Conservation (phyloP, 2,329 filamentous ascomycete genomes). For the Epichloe coenophiala region DNA sequence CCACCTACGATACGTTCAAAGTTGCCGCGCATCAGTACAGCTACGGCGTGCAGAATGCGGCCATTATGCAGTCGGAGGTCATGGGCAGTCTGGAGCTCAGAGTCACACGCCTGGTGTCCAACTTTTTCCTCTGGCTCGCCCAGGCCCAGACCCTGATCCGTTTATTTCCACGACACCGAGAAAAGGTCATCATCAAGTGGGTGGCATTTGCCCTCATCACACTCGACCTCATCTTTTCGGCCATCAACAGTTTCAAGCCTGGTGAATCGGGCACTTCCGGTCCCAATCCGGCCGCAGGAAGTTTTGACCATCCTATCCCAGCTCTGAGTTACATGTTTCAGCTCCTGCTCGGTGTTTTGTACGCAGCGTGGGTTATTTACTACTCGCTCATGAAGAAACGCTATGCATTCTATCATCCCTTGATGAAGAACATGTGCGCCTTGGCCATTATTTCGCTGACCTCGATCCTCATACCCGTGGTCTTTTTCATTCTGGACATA, state of each 20-base stretch:
- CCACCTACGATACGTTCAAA: conserved; percentile 79
- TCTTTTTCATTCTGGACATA: conserved; percentile 89
- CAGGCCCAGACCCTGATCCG: conserved; percentile 95
- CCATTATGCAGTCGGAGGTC: conserved; percentile 61
- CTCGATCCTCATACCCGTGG: conserved; percentile 75
- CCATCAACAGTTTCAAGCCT: conserved; percentile 70
- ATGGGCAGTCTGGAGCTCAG: conserved; percentile 77
- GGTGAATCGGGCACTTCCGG: conserved; percentile 28
- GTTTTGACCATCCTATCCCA: conserved; percentile 80
- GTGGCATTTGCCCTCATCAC: conserved; percentile 88
- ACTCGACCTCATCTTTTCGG: conserved; percentile 80
- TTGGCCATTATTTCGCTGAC: conserved; percentile 67
- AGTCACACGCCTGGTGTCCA: conserved; percentile 81
- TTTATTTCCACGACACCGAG: conserved; percentile 87
- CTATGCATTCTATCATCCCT: conserved; percentile 78
- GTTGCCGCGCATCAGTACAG: conserved; percentile 74
- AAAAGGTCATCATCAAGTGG: conserved; percentile 99
- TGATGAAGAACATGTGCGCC: conserved; percentile 80
- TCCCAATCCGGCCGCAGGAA: conserved; percentile 48
- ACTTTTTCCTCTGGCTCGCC: conserved; percentile 93
- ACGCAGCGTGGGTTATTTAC: conserved; percentile 88
- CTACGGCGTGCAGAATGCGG: conserved; percentile 66
- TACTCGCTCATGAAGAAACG: conserved; percentile 85
- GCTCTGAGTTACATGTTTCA: conserved; percentile 87
- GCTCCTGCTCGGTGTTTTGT: conserved; percentile 71